Evolutionary conservation across 1,284 basidiomycete species (phyloP).

Genomic region (Sporisorium scitamineum): DNA sequence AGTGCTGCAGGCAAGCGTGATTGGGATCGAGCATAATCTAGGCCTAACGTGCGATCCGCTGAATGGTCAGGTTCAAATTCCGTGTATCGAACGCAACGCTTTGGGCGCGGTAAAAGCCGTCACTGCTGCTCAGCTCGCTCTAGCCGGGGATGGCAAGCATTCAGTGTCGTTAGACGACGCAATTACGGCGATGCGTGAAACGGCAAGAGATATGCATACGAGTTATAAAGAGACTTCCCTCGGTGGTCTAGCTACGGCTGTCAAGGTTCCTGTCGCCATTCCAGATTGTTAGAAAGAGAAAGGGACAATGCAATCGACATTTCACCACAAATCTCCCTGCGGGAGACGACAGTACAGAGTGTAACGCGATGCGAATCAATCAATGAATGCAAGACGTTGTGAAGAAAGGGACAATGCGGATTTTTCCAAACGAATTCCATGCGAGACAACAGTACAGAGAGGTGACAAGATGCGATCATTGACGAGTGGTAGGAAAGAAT

Average conservation of each 20-base stretch:
- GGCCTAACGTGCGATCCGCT: constrained; percentile 63
- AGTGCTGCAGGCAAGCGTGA: constrained; percentile 85
- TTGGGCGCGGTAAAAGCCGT: constrained; percentile 76
- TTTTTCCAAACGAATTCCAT: no score
- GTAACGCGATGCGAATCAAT: no score
- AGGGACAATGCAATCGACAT: neutral
- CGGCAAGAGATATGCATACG: constrained; percentile 75
- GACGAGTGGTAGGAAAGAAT: no score
- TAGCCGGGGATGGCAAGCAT: constrained; percentile 84
- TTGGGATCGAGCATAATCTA: constrained; percentile 77
- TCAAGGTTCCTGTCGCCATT: constrained; percentile 63
- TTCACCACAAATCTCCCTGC: no score
- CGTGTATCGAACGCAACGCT: constrained; percentile 84
- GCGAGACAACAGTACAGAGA: no score
- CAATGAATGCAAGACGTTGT: no score
- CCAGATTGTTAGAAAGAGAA: constrained; percentile 55
- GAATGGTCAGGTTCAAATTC: constrained; percentile 86
- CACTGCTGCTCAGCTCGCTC: constrained; percentile 84
- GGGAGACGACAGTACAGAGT: neutral
- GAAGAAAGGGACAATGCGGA: no score
- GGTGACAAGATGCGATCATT: no score
- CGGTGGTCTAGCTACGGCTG: constrained; percentile 60
- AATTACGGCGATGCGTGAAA: constrained; percentile 93
- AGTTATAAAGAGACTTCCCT: constrained; percentile 68
- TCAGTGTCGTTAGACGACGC: constrained; percentile 92